Evolutionary conservation across 805 yeast species (phyloP).

Genomic region (Cyberlindnera euphorbiae): DNA sequence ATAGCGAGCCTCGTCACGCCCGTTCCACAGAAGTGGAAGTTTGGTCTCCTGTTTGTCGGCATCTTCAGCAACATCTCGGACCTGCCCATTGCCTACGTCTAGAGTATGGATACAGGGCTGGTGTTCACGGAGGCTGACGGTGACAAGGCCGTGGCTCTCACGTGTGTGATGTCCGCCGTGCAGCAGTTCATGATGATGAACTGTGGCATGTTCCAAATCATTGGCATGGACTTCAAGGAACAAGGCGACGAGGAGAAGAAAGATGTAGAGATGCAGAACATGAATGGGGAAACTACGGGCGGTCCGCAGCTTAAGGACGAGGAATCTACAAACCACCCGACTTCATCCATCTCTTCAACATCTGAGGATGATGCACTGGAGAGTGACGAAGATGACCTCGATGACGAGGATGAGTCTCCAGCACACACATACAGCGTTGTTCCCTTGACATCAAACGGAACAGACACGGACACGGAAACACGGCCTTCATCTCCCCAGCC

Average conservation of each 20-base stretch:
- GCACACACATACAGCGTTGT: slow-evolving; percentile 3
- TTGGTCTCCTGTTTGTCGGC: slow-evolving; percentile 45
- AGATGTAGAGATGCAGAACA: slow-evolving; percentile 16
- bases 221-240: slow-evolving; percentile 62
- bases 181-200: slow-evolving; percentile 66
- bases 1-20: slow-evolving; percentile 34
- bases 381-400: slow-evolving; percentile 1
- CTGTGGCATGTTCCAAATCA: slow-evolving; percentile 65
- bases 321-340: too few species aligned
- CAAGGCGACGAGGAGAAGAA: slow-evolving; percentile 5
- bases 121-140: slow-evolving; percentile 37
- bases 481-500: background rate
- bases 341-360: too few species aligned
- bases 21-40: slow-evolving; percentile 44
- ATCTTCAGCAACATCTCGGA: slow-evolving; percentile 48
- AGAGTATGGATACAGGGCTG: slow-evolving; percentile 38
- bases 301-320: background rate
- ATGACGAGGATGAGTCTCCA: background rate
- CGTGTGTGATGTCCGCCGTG: slow-evolving; percentile 39
- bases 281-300: too few species aligned
- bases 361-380: slow-evolving; percentile 1
- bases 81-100: slow-evolving; percentile 50
- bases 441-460: slow-evolving; percentile 1
- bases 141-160: slow-evolving; percentile 45
- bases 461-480: background rate